phyloP scores from a whole-genome alignment of 169 alveolate genomes.

The Perkinsus chesapeaki region DNA sequence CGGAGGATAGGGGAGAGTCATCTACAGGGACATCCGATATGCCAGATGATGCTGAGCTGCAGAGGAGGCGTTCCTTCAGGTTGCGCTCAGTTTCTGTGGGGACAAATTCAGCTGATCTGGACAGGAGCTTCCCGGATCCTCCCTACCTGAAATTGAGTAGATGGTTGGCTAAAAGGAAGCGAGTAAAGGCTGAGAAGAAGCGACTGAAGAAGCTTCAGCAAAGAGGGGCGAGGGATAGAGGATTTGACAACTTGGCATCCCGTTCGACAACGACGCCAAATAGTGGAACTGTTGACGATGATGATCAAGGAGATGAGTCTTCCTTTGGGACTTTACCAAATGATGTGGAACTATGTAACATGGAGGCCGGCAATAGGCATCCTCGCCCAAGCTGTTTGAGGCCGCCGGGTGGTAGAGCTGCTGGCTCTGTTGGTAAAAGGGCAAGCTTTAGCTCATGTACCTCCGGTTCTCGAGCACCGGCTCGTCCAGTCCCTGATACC shows the following conservation, averaged over 20 bases:
- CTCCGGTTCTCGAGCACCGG: not conserved
- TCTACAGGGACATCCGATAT: not conserved
- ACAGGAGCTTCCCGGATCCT: not conserved
- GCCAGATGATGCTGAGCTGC: not conserved
- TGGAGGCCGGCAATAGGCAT: not conserved
- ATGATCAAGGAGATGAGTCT: not conserved
- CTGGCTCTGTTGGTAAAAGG: too few relatives aligned
- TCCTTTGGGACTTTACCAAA: not conserved
- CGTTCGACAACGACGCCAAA: not conserved
- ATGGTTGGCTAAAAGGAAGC: not conserved
- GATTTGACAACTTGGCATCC: not conserved
- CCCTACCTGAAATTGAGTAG: not conserved
- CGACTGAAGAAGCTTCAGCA: not conserved
- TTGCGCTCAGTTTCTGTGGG: not conserved
- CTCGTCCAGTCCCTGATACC: not conserved
- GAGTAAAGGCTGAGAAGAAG: not conserved
- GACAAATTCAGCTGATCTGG: not conserved
- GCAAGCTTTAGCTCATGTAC: too few relatives aligned
- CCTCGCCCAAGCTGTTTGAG: not conserved
- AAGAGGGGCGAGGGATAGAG: not conserved
- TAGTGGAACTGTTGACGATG: too few relatives aligned
- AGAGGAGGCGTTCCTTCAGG: not conserved
- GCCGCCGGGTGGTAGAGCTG: not conserved
- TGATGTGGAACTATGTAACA: not conserved
- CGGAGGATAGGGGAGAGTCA: not conserved